Base-by-base conservation (phyloP, 2,329 filamentous ascomycete genomes). In the Claviceps purpurea region DNA sequence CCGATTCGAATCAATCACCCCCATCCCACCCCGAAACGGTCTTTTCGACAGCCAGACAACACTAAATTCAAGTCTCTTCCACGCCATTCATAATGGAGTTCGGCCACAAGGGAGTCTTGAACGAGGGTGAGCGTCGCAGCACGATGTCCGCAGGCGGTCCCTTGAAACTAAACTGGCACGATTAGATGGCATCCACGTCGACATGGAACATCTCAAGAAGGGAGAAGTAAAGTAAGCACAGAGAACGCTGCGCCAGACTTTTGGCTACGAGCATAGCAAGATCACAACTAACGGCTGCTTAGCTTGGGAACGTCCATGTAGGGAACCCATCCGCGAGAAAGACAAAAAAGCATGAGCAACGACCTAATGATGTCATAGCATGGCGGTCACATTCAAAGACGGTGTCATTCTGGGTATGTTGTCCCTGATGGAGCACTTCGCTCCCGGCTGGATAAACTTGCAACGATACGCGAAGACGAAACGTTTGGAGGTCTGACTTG, bases 361-460 rank as follows among this genome's bases (percentile, higher is more conserved):
- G 54, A 50, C 50, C 60, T 64, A 59, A 66, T 57, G 40, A 55
- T 49, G 50, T 62, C 45, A 89, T 49, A 55, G 53, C 69, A 98
- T 98, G 93, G 93, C 93, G 56, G 90, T 97, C 69, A 97, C 94
- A 65, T 98, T 98, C 81, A 93, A 93, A 68, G 90, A 95, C 64
- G 93, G 93, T 56, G 93, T 98, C 54, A 97, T 98, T 72, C 79
- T 98, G 43, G 87, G 81, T 84, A 70, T 49, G 76, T 62, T 37
- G 24, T 34, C 2, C 40, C 18, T 34, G 10, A 34, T 11, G 30
- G 8, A 34, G 30, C 30, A 10, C 30, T 34, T 4, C 30, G 4
- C 3, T 34, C 30, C 30, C 4, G 30, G 30, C 30, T 11, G 30
- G 10, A 34, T 34, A 11, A 1, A 34, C 10, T 34, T 34, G 30